phyloP scores from a whole-genome alignment of 2,329 filamentous ascomycete genomes.

The Trichoderma sp. region DNA sequence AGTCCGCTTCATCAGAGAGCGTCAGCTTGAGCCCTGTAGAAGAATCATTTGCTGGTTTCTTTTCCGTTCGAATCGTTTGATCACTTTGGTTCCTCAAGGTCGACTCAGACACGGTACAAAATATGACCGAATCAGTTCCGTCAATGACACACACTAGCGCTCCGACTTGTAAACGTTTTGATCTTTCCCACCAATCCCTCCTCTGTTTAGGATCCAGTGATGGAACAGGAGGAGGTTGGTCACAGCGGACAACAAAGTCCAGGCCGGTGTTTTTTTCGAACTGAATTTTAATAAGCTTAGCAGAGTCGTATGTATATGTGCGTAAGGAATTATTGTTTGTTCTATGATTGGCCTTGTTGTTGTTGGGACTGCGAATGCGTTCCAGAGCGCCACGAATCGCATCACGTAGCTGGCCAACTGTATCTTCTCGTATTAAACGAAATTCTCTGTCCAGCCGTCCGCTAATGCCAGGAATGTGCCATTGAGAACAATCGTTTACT shows the following conservation, averaged over 20 bases:
- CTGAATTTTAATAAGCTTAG: conserved; percentile 34
- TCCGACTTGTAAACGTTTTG: conserved; percentile 51
- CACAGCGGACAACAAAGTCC: conserved; percentile 47
- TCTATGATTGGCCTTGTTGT: conserved; percentile 1
- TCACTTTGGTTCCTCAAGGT: conserved; percentile 28
- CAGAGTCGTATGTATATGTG: conserved; percentile 34
- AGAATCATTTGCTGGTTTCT: background rate
- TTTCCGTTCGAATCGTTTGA: conserved; percentile 24
- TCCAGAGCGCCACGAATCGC: conserved; percentile 46
- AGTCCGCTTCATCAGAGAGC: conserved; percentile 29
- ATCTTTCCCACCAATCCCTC: conserved; percentile 53
- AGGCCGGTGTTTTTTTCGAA: conserved; percentile 46
- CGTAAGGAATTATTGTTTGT: conserved; percentile 35
- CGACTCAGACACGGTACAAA: conserved; percentile 42
- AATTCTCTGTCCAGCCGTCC: conserved; percentile 59
- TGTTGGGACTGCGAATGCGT: conserved; percentile 31
- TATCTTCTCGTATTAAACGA: conserved; percentile 57
- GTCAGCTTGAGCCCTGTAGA: background rate
- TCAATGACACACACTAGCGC: conserved; percentile 53
- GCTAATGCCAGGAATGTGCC: conserved; percentile 43
- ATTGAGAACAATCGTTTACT: conserved; percentile 39
- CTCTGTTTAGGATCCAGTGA: conserved; percentile 36
- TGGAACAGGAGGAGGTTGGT: conserved; percentile 43
- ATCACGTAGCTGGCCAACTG: conserved; percentile 54
- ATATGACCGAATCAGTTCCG: conserved; percentile 41